A percentile compares a stretch with the other conserved stretches of the same genome.
phyloP scores from a whole-genome alignment of 768 basidiomycete species.

The Phallus indusiatus region DNA sequence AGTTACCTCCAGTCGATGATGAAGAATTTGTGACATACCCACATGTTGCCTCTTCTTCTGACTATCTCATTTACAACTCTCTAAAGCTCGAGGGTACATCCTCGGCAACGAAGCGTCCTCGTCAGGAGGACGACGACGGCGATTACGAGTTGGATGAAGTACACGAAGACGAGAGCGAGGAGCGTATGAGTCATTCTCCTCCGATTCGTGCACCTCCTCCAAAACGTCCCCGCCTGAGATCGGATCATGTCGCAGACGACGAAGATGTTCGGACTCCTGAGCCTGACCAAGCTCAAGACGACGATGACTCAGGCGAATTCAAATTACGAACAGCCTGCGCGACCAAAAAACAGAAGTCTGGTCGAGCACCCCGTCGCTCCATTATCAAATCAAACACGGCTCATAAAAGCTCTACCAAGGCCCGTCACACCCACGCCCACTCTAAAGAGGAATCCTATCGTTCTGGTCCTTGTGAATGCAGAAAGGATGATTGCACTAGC shows the following conservation, averaged over 20 bases:
- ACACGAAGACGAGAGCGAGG: neutral
- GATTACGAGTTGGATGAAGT: neutral
- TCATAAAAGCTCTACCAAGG: neutral
- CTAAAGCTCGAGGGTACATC: neutral
- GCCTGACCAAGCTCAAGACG: neutral
- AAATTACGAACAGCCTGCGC: neutral
- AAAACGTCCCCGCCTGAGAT: neutral
- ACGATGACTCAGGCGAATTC: neutral
- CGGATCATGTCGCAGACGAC: neutral
- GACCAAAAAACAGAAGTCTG: neutral
- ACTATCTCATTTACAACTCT: neutral
- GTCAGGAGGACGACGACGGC: neutral
- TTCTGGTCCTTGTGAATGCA: constrained; percentile 3
- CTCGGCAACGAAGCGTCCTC: neutral
- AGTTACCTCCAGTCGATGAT: neutral
- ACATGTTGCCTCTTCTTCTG: neutral
- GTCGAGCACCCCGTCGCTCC: neutral
- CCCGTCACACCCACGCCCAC: neutral
- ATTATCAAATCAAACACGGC: no score
- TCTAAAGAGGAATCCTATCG: neutral
- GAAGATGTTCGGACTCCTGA: neutral
- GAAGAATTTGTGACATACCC: neutral
- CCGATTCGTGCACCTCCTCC: neutral
- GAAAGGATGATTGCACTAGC: neutral
- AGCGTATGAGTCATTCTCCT: neutral